Base-by-base conservation (phyloP, 495 filamentous ascomycete species). In the Parmelia sp. region DNA sequence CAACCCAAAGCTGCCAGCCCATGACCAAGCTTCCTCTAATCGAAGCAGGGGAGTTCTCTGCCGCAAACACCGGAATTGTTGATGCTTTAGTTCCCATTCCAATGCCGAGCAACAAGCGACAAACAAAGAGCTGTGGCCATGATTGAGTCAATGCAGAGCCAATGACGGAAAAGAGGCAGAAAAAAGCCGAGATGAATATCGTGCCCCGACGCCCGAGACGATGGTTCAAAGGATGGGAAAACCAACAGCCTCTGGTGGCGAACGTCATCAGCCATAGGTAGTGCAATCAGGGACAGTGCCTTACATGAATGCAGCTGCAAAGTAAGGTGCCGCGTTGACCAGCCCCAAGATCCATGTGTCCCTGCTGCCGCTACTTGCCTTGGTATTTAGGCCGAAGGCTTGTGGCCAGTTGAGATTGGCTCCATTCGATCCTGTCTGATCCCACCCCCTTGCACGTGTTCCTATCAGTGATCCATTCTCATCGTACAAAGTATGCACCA, bases 1-100 rank as follows among this genome's bases (percentile, higher is more conserved):
- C 90, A 11, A 88, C 91, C 89, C 89, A 92, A 72, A 92, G 78
- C 68, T 95, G 90, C 90, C 89, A 93, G 21, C 77, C 82, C 90
- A 95, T 93, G 44, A 90, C 87, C n/a, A 95, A 74, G 11, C 83
- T 88, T 56, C 90, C 90, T 67, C 90, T 82, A 60, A 95, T 87
- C 27, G 77, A 72, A 21, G 90, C 85, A 1, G 90, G 90, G 15
- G 82, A 78, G 71, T 87, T 91, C 69, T 95, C 90, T 5, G 89
- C 90, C 5, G 88, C 85, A 69, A 83, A 92, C 33, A 95, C 83
- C 11, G 90, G 88, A 21, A 91, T 86, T 27, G 75, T 79, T 35
- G 72, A 71, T 58, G 72, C 82, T 64, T 84, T 83, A 37, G 74
- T 63, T 47, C 89, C 88, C 84, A 90, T 89, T 19, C 88, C 89